Evolutionary conservation across 176 grass and related monocot genomes (phyloP), one percentile per base, ranked within the genome.

Genomic region (Ensete ventricosum): DNA sequence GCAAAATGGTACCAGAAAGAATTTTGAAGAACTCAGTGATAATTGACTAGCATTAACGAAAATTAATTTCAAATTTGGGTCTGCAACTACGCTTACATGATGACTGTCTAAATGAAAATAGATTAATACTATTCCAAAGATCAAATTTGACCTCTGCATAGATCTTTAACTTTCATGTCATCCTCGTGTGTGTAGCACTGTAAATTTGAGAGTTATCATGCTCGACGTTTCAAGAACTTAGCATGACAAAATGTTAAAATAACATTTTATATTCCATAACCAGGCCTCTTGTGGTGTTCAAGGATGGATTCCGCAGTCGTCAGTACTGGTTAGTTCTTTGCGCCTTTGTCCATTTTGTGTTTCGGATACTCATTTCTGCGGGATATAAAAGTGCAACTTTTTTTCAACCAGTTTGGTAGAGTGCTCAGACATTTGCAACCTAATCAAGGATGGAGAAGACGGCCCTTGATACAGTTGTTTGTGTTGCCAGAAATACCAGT

Each of bases 391-490:
- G 24, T 8, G 4, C 74, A 64, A 63, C 11, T 20, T 27, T 49
- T 9, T 50, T 16, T 65, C 29, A 12, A 74, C 29, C 58, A 92
- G 90, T 71, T 49, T 92, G 25, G 64, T 80, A 25, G 90, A 92
- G 57, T 92, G 90, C 84, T 92, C 90, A 13, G 90, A 89, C 78
- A 74, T 92, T 26, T 92, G 86, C 73, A 92, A 92, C 60, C 76
- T 89, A 3, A 86, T 92, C 77, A 92, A 92, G 84, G 90, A 92
- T 75, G 90, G 84, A 27, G 90, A 89, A 74, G 90, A 92, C 48
- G 80, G 72, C 19, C 86, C 85, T 2, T 89, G 84, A 92, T n/a
- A 7, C 54, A 64, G 34, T 27, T 17, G n/a, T 62, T 62, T 26
- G 2, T 70, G 67, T 20, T 21, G 25, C 14, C 4, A 43, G 34